phyloP scores from a whole-genome alignment of 179 eudicot genomes.

The Silene vulgaris region DNA sequence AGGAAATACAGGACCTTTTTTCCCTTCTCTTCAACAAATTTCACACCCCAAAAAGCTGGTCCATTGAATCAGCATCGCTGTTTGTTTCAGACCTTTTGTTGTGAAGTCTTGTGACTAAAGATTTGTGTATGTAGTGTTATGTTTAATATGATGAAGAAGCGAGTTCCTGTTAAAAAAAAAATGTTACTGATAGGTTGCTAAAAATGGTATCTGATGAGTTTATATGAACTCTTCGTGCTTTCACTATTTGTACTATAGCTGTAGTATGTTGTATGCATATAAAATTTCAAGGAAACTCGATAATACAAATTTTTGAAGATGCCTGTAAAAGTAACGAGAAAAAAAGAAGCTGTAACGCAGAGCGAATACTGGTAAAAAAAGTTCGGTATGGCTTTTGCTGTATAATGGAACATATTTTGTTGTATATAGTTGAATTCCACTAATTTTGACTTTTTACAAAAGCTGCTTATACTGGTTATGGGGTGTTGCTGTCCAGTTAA shows the following conservation, averaged over 20 bases:
- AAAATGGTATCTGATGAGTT: too few species aligned
- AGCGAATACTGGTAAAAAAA: background rate
- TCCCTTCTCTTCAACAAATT: too few species aligned
- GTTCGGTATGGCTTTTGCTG: background rate
- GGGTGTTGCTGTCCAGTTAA: background rate
- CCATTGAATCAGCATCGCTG: too few species aligned
- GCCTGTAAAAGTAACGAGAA: background rate
- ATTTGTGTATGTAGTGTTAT: too few species aligned
- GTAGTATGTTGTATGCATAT: background rate
- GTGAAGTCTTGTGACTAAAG: too few species aligned
- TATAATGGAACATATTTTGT: background rate
- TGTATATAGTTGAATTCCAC: background rate
- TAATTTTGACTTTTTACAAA: background rate
- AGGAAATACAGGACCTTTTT: too few species aligned
- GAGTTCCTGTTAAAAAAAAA: background rate
- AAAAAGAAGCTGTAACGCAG: background rate
- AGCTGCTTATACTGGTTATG: constrained; percentile 2
- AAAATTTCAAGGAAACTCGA: background rate
- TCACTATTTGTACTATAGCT: too few species aligned
- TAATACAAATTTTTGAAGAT: background rate
- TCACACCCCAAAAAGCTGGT: too few species aligned
- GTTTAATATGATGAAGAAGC: background rate
- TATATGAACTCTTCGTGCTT: too few species aligned
- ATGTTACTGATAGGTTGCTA: too few species aligned
- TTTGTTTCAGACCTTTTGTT: too few species aligned